phyloP scores from a whole-genome alignment of 192 early-diverging fungal species.

The Coemansia interrupta region DNA sequence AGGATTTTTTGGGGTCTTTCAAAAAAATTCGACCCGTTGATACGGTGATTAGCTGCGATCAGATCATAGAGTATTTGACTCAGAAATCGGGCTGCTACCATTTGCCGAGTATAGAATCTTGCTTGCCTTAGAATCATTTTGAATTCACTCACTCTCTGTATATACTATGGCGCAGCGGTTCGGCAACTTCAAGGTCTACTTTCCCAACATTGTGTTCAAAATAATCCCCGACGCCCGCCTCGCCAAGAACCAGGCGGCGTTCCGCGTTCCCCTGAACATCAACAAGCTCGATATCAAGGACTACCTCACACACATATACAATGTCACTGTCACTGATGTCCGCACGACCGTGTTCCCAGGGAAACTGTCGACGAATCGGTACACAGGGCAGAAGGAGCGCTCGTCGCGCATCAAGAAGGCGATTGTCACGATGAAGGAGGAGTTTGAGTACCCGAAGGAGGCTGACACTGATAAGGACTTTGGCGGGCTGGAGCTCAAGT shows the following conservation, averaged over 20 bases:
- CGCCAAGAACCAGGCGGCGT: slow-evolving; percentile 82
- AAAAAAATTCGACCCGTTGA: not conserved
- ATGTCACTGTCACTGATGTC: slow-evolving; percentile 76
- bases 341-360: slow-evolving; percentile 87
- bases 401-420: slow-evolving; percentile 60
- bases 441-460: slow-evolving; percentile 60
- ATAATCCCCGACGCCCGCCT: slow-evolving; percentile 69
- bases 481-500: slow-evolving; percentile 28
- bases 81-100: no score
- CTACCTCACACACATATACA: slow-evolving; percentile 81
- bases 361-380: slow-evolving; percentile 34
- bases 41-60: not conserved
- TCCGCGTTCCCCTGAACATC: slow-evolving; percentile 79
- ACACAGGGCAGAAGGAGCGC: slow-evolving; percentile 30
- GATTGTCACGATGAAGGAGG: slow-evolving; percentile 65
- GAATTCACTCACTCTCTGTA: slow-evolving; percentile 3
- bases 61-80: no score
- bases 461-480: slow-evolving; percentile 47
- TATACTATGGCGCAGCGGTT: slow-evolving; percentile 42
- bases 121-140: not conserved
- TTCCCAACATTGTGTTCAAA: slow-evolving; percentile 83
- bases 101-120: not conserved
- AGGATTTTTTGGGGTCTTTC: not conserved
- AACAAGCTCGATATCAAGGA: slow-evolving; percentile 94
- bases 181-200: slow-evolving; percentile 66